Evolutionary conservation across 2,329 filamentous ascomycete genomes (phyloP).

Genomic region (Basipetospora chlamydospora): DNA sequence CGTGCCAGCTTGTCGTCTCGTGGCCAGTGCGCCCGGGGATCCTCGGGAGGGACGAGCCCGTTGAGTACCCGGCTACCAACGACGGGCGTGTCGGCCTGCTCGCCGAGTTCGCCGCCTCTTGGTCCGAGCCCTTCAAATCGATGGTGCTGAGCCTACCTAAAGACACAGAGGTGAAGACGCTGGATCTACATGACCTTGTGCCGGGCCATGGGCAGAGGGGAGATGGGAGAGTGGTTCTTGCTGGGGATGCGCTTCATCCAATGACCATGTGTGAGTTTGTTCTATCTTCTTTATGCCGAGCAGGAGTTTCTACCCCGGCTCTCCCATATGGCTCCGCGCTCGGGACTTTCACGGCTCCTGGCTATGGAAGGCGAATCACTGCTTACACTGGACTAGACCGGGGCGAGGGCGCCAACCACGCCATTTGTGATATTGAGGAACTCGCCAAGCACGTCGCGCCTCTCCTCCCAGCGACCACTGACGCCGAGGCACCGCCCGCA

Average conservation of each 20-base stretch:
- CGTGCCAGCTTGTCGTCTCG: slow-evolving; percentile 34
- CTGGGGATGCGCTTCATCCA: slow-evolving; percentile 41
- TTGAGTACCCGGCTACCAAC: slow-evolving; percentile 25
- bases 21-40: slow-evolving; percentile 30
- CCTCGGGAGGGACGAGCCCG: slow-evolving; percentile 14
- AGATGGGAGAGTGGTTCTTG: slow-evolving; percentile 26
- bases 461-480: too few species aligned
- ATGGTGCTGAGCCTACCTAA: slow-evolving; percentile 23
- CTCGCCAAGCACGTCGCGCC: slow-evolving; percentile 21
- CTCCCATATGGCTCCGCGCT: too few species aligned
- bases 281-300: slow-evolving; percentile 1
- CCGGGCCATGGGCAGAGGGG: slow-evolving; percentile 21
- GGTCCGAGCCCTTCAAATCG: slow-evolving; percentile 33
- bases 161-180: slow-evolving; percentile 25
- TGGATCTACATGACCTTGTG: slow-evolving; percentile 33
- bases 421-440: slow-evolving; percentile 34
- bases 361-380: too few species aligned
- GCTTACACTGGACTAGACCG: too few species aligned
- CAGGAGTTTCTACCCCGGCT: too few species aligned
- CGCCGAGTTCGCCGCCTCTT: slow-evolving; percentile 26
- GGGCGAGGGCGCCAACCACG: slow-evolving; percentile 43
- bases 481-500: too few species aligned
- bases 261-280: slow-evolving; percentile 44
- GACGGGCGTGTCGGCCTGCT: slow-evolving; percentile 25
- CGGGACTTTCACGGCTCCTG: too few species aligned